These are phyloP conservation scores for Candida berthetii DNA, from an alignment of 805 yeast species.

Conservation along the genomic window DNA sequence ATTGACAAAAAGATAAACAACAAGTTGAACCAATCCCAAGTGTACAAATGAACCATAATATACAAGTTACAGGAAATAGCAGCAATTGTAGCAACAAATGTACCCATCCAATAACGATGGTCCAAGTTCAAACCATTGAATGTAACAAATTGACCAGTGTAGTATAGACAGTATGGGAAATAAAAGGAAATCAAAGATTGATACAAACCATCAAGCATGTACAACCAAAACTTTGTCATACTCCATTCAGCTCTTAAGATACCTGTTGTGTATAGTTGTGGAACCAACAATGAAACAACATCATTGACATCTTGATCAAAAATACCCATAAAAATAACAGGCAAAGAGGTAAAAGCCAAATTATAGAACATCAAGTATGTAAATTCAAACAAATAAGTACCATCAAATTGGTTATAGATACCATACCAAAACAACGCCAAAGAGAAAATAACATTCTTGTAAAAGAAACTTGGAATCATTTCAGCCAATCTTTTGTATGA, in stretches of 20 bases:
- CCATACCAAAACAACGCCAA: conserved; percentile 79
- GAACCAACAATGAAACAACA: conserved; percentile 62
- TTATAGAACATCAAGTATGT: conserved; percentile 78
- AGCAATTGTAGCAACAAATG: conserved; percentile 59
- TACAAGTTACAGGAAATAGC: conserved; percentile 63
- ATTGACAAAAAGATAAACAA: conserved; percentile 53
- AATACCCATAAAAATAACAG: conserved; percentile 71
- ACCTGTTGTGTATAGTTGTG: conserved; percentile 71
- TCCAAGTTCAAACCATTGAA: conserved; percentile 53
- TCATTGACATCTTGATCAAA: conserved; percentile 79
- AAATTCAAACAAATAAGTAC: conserved; percentile 71
- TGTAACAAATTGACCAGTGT: conserved; percentile 35
- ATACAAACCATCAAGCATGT: conserved; percentile 72
- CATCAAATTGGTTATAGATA: conserved; percentile 68
- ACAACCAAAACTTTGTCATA: conserved; percentile 59
- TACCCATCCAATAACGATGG: conserved; percentile 72
- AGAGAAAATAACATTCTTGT: conserved; percentile 72
- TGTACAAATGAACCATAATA: conserved; percentile 58
- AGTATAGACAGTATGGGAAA: conserved; percentile 59
- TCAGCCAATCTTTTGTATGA: conserved; percentile 76
- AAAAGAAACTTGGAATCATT: conserved; percentile 79
- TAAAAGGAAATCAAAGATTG: conserved; percentile 70
- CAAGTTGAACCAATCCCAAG: conserved; percentile 77
- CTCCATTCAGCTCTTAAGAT: conserved; percentile 70
- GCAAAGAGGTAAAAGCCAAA: conserved; percentile 77